phyloP scores from a whole-genome alignment of 768 basidiomycete species.

The Russula emetica region DNA sequence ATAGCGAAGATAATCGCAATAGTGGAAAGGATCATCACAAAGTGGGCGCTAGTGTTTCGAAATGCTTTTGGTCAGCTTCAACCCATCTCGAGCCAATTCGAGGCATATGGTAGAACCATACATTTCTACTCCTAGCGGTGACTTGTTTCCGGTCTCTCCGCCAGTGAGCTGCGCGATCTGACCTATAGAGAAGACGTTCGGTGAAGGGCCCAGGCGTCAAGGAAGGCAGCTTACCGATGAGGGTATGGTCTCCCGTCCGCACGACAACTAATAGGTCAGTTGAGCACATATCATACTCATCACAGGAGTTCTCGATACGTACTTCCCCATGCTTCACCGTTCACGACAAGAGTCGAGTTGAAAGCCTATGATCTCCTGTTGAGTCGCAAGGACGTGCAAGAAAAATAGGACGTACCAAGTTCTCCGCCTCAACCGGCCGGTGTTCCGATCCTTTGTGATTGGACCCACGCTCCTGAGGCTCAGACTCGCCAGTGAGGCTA shows the following conservation, averaged over 20 bases:
- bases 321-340: slow-evolving; percentile 71
- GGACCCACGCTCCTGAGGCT: slow-evolving; percentile 57
- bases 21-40: slow-evolving; percentile 57
- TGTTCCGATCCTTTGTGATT: slow-evolving; percentile 43
- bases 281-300: background rate
- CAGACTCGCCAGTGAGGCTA: slow-evolving; percentile 66
- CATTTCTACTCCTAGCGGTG: slow-evolving; percentile 66
- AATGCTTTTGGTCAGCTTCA: slow-evolving; percentile 5
- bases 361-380: slow-evolving; percentile 44
- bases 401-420: slow-evolving; percentile 42
- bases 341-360: slow-evolving; percentile 64
- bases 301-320: slow-evolving; percentile 30
- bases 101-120: slow-evolving; percentile 32
- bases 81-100: too few species aligned
- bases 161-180: slow-evolving; percentile 68
- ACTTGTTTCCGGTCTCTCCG: slow-evolving; percentile 58
- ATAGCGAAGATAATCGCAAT: slow-evolving; percentile 60
- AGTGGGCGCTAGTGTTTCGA: slow-evolving; percentile 42
- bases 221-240: slow-evolving; percentile 45
- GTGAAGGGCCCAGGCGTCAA: background rate
- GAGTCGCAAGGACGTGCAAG: background rate
- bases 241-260: slow-evolving; percentile 60
- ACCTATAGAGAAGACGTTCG: slow-evolving; percentile 36
- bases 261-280: slow-evolving; percentile 48
- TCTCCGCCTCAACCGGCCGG: slow-evolving; percentile 61